phyloP scores from a whole-genome alignment of 176 grass and related monocot species.

The Raddia distichophylla region DNA sequence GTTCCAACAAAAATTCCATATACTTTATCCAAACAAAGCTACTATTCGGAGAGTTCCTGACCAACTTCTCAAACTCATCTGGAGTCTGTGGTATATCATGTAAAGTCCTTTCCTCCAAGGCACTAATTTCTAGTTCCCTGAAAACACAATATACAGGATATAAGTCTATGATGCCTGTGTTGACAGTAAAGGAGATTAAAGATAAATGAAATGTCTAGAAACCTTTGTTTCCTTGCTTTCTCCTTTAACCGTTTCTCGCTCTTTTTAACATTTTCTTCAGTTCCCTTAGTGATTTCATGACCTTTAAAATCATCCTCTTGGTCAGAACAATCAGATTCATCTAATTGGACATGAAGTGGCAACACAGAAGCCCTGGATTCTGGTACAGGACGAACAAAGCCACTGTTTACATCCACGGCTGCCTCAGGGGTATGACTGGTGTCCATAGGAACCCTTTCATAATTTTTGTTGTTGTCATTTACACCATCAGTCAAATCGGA shows the following conservation, averaged over 20 bases:
- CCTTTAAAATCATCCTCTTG: slow-evolving; percentile 52
- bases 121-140: slow-evolving; percentile 92
- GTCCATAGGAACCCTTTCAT: slow-evolving; percentile 42
- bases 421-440: slow-evolving; percentile 29
- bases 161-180: slow-evolving; percentile 7
- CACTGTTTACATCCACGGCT: slow-evolving; percentile 35
- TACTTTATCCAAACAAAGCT: slow-evolving; percentile 97
- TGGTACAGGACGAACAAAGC: slow-evolving; percentile 38
- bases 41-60: slow-evolving; percentile 91
- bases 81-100: slow-evolving; percentile 71
- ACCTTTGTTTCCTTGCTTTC: slow-evolving; percentile 84
- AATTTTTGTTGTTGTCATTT: slow-evolving; percentile 37
- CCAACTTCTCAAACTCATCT: slow-evolving; percentile 95
- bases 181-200: slow-evolving; percentile 14
- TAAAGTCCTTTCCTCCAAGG: slow-evolving; percentile 79
- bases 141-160: slow-evolving; percentile 26
- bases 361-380: slow-evolving; percentile 54
- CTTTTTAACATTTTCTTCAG: slow-evolving; percentile 57
- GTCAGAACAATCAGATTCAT: slow-evolving; percentile 80
- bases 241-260: slow-evolving; percentile 64
- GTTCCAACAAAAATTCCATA: slow-evolving; percentile 81
- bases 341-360: slow-evolving; percentile 78
- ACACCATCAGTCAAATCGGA: slow-evolving; percentile 35
- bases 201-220: slow-evolving; percentile 40
- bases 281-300: slow-evolving; percentile 37